These are phyloP conservation scores for Nyctanthes arbortristis DNA, from an alignment of 257 asterid species.

Conservation along the genomic window DNA sequence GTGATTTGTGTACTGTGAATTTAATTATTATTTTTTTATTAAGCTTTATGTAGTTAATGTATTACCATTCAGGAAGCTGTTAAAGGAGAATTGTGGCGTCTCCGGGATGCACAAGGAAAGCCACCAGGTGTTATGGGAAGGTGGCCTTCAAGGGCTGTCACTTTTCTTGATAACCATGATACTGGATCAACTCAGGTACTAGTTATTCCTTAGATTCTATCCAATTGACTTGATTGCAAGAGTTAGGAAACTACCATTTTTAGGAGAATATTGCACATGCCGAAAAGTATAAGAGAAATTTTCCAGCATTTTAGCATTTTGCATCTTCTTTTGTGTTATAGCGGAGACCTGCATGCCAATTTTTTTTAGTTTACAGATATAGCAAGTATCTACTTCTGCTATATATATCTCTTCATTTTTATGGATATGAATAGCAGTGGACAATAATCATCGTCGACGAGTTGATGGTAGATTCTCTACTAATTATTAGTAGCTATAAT, in stretches of 20 bases:
- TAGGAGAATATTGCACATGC: background rate
- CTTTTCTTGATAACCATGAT: constrained; percentile 94
- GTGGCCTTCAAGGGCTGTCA: constrained; percentile 97
- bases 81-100: constrained; percentile 91
- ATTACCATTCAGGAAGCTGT: constrained; percentile 70
- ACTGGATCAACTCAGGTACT: constrained; percentile 96
- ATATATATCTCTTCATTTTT: too few relatives aligned
- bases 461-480: too few relatives aligned
- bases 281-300: background rate
- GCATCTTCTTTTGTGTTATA: too few relatives aligned
- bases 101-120: constrained; percentile 80
- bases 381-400: too few relatives aligned
- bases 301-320: too few relatives aligned
- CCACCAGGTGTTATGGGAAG: constrained; percentile 95
- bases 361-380: too few relatives aligned
- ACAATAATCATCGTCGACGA: too few relatives aligned
- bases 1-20: background rate
- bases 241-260: background rate
- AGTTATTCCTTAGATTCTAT: constrained; percentile 8
- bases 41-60: constrained; percentile 1
- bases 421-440: too few relatives aligned
- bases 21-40: constrained; percentile 13
- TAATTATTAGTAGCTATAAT: too few relatives aligned
- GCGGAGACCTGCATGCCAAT: too few relatives aligned
- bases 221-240: background rate